Conservation (phyloP, 108 stramenopile species). For the Pseudonitzschia pungens region DNA sequence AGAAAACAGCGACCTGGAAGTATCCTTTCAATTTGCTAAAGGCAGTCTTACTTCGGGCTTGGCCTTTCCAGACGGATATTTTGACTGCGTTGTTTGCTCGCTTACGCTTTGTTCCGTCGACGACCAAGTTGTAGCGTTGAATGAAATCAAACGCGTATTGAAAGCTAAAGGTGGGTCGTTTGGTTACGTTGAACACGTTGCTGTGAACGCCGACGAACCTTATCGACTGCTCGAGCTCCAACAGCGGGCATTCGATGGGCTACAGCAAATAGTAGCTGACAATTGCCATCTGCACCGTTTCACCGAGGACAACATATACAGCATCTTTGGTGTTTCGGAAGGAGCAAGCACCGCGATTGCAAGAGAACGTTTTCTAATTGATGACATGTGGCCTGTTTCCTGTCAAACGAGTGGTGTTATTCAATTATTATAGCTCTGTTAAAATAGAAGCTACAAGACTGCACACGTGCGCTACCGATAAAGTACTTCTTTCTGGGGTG, state of each 20-base stretch:
- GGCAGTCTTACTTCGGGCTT: slow-evolving; percentile 26
- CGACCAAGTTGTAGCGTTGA: slow-evolving; percentile 53
- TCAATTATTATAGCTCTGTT: slow-evolving; percentile 21
- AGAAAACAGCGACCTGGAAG: background rate
- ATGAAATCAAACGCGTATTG: slow-evolving; percentile 67
- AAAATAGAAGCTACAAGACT: background rate
- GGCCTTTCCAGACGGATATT: slow-evolving; percentile 40
- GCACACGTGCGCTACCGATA: background rate
- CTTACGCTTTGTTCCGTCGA: slow-evolving; percentile 58
- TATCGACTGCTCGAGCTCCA: slow-evolving; percentile 44
- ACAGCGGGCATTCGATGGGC: slow-evolving; percentile 59
- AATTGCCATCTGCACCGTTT: slow-evolving; percentile 83
- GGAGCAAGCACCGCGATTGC: background rate
- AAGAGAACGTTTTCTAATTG: slow-evolving; percentile 49
- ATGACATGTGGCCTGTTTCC: slow-evolving; percentile 64
- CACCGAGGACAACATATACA: slow-evolving; percentile 50
- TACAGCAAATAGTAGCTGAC: slow-evolving; percentile 74
- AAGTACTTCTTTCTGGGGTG: too few relatives aligned
- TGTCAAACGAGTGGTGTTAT: slow-evolving; percentile 54
- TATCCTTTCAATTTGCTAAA: slow-evolving; percentile 24
- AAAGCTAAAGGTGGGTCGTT: slow-evolving; percentile 60
- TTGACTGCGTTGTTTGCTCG: slow-evolving; percentile 49
- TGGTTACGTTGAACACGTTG: slow-evolving; percentile 79
- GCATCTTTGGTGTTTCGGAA: slow-evolving; percentile 21
- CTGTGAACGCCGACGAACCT: slow-evolving; percentile 47